Percentiles rank a stretch among this genome's conserved stretches.
Conservation (phyloP, 768 basidiomycete genomes). For the Cantharellus anzutake region DNA sequence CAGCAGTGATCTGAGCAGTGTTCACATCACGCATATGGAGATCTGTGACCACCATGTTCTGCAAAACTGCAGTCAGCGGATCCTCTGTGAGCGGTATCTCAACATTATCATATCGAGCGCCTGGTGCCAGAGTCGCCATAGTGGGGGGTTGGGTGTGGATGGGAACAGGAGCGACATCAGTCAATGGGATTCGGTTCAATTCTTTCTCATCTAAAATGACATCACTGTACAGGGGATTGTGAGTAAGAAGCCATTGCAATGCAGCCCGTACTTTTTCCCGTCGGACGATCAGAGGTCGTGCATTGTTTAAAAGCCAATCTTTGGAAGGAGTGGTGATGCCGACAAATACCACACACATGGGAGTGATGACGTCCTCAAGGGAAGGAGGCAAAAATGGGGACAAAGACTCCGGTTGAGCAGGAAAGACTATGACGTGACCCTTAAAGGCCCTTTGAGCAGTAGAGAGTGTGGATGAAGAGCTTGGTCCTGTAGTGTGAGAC, state of each 20-base stretch:
- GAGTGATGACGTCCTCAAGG: not conserved
- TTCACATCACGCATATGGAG: not conserved
- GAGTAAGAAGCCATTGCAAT: not conserved
- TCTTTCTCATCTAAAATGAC: not conserved
- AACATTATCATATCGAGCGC: not conserved
- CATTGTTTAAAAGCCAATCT: not conserved
- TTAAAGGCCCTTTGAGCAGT: not conserved
- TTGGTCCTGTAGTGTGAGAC: too few relatives aligned
- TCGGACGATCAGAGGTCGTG: not conserved
- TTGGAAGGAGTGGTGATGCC: not conserved
- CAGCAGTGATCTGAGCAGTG: not conserved
- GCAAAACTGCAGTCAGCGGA: not conserved
- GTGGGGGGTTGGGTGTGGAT: not conserved
- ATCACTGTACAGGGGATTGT: not conserved
- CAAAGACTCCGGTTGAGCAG: not conserved
- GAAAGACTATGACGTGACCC: not conserved
- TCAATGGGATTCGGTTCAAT: not conserved
- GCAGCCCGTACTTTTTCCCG: not conserved
- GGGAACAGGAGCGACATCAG: not conserved
- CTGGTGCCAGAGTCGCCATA: not conserved
- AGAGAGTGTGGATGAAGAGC: not conserved
- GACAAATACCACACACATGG: not conserved
- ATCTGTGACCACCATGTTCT: not conserved
- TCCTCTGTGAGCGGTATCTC: not conserved
- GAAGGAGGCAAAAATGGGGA: not conserved